Evolutionary conservation across 371 early-diverging fungal genomes (phyloP), one percentile per base, ranked within the genome.

Genomic region (Ordospora colligata): DNA sequence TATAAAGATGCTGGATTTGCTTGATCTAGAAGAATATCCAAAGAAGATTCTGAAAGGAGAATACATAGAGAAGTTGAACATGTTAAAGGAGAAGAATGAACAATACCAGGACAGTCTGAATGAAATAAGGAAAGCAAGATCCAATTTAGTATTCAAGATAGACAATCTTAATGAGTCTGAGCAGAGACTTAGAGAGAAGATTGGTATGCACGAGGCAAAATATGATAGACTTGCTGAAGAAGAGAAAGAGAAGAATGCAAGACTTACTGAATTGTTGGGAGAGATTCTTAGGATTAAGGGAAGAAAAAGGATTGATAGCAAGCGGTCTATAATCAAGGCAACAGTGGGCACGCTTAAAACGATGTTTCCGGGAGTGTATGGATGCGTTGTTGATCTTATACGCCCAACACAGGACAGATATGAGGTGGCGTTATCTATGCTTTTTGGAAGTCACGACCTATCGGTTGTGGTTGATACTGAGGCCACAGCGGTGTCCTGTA

Each of bases 401-500:
- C 87, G 88, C 73, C 95, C 96, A 1, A 91, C 88, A 11, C 93
- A 95, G 82, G 86, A 92, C 53, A 92, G 91, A 81, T 95, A 93
- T 83, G 92, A 93, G 44, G 81, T 86, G 0, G 91, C 94, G 1
- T 87, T 95, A 0, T 88, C 91, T 0, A 75, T 86, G 12, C 76
- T 88, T 44, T 74, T 89, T 7, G 87, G 87, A 10, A 66, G 78
- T 21, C 83, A 89, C 74, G 84, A 85, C 69, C 86, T 87, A 68
- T 68, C 88, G 1, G 84, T 89, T 51, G 84, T 89, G 37, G 88
- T 88, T 7, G 88, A 88, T 62, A 81, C 78, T 23, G 82, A 87
- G 46, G 78, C 77, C 67, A 86, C 83, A 0, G 89, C 87, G 7
- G 80, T 88, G 25, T 86, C 87, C 65, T 88, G 88, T 77, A 88